phyloP scores from a whole-genome alignment of 179 eudicot genomes.

The Silene coronaria region DNA sequence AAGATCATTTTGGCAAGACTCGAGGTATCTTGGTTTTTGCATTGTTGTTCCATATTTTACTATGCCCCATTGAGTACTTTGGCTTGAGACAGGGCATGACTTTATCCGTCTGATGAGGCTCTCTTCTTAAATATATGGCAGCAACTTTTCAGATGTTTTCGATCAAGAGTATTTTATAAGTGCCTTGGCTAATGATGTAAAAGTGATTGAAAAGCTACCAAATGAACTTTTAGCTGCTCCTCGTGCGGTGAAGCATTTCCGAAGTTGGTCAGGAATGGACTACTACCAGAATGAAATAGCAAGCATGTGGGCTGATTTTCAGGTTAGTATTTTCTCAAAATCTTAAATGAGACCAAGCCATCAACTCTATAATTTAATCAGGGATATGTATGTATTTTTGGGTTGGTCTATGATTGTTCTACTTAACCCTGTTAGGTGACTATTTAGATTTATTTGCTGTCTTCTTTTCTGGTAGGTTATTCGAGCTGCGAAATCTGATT shows the following conservation, averaged over 20 bases:
- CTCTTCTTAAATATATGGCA: constrained; percentile 35
- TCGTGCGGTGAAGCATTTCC: constrained; percentile 71
- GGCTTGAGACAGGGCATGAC: background rate
- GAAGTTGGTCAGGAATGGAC: constrained; percentile 87
- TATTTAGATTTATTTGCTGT: constrained; percentile 6
- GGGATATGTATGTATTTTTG: background rate
- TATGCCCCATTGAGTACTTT: background rate
- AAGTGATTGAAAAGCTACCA: constrained; percentile 58
- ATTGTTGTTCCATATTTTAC: background rate
- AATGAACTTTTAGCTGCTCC: constrained; percentile 62
- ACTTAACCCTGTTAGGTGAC: background rate
- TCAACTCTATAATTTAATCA: background rate
- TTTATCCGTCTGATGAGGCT: constrained; percentile 5
- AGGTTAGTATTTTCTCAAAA: constrained; percentile 34
- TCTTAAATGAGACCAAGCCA: background rate
- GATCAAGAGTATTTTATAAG: constrained; percentile 77
- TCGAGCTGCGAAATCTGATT: constrained; percentile 94
- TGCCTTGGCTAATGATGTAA: constrained; percentile 72
- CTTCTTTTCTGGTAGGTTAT: constrained; percentile 48
- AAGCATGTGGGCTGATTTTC: constrained; percentile 60
- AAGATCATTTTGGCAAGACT: constrained; percentile 92
- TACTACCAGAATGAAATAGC: constrained; percentile 84
- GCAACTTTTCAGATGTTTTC: constrained; percentile 90
- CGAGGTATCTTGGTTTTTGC: constrained; percentile 47
- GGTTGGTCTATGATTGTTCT: constrained; percentile 3